Evolutionary conservation across 768 basidiomycete species (phyloP).

Genomic region (Termitomyces sp.): DNA sequence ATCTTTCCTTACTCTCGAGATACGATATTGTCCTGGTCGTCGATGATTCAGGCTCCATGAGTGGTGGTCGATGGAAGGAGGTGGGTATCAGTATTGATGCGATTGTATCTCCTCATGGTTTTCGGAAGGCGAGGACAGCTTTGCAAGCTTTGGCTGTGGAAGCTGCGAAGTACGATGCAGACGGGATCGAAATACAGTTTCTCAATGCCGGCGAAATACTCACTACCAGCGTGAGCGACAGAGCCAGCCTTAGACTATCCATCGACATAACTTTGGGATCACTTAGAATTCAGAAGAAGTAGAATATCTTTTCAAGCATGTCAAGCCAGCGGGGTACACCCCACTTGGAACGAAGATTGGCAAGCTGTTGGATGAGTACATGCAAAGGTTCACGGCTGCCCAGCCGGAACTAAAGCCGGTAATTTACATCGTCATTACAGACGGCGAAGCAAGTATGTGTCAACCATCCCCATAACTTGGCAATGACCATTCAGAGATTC

Average conservation of each 20-base stretch:
- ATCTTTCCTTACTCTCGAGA: conserved; percentile 20
- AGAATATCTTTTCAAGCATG: neutral
- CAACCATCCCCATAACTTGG: neutral
- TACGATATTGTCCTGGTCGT: conserved; percentile 54
- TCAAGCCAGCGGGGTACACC: neutral
- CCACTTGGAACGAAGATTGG: neutral
- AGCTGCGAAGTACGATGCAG: conserved; percentile 42
- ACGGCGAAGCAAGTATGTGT: neutral
- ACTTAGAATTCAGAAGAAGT: neutral
- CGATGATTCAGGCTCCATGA: conserved; percentile 56
- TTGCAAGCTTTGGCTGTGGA: conserved; percentile 40
- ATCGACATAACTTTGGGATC: neutral
- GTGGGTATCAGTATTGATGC: conserved; percentile 22
- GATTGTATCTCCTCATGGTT: neutral
- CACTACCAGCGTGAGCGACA: neutral
- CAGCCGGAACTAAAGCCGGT: neutral
- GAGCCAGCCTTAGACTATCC: neutral
- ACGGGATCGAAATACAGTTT: conserved; percentile 58
- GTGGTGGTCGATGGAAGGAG: conserved; percentile 41
- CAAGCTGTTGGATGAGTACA: neutral
- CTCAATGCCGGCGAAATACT: conserved; percentile 34
- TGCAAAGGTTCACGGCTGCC: neutral
- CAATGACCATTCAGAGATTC: neutral
- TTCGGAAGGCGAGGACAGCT: conserved; percentile 35
- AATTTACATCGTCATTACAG: conserved; percentile 3